A percentile compares a stretch with the other conserved stretches of the same genome.
These are phyloP conservation scores for Petunia hybrid DNA, from an alignment of 305 asterid species.

Conservation along the genomic window DNA sequence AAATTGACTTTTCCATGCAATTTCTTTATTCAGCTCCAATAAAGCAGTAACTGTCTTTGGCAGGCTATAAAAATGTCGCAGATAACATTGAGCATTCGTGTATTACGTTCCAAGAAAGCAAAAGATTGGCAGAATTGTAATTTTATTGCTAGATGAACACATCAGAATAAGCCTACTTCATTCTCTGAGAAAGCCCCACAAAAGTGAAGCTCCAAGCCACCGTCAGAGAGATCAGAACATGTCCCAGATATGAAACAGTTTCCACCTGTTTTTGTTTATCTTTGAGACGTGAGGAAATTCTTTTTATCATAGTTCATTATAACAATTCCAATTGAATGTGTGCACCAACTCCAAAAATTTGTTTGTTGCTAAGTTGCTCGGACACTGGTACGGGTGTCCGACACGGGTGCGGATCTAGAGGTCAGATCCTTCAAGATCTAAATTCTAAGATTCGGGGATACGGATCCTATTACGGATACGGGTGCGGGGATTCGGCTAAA, in stretches of 20 bases:
- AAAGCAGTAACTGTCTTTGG: not conserved
- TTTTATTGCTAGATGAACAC: not conserved
- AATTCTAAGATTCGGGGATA: no score
- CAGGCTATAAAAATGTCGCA: not conserved
- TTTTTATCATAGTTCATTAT: not conserved
- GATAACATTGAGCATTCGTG: not conserved
- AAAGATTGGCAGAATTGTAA: not conserved
- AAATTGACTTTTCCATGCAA: not conserved
- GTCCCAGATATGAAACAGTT: not conserved
- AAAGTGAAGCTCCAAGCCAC: not conserved
- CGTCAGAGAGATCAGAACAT: not conserved
- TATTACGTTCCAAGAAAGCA: not conserved
- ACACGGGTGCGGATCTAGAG: no score
- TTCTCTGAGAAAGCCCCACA: slow-evolving; percentile 2
- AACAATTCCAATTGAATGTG: not conserved
- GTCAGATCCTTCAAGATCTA: no score
- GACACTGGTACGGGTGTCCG: no score
- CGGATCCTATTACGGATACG: no score
- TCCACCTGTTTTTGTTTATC: not conserved
- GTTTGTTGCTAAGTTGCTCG: not conserved
- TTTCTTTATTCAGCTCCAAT: not conserved
- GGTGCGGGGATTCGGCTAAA: no score
- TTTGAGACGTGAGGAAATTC: not conserved
- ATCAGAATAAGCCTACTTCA: not conserved
- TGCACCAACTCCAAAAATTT: not conserved